A percentile compares a stretch with the other conserved stretches of the same genome.
These are phyloP conservation scores for Solanum tarapatanum DNA, from an alignment of 257 asterid species.

Conservation along the genomic window DNA sequence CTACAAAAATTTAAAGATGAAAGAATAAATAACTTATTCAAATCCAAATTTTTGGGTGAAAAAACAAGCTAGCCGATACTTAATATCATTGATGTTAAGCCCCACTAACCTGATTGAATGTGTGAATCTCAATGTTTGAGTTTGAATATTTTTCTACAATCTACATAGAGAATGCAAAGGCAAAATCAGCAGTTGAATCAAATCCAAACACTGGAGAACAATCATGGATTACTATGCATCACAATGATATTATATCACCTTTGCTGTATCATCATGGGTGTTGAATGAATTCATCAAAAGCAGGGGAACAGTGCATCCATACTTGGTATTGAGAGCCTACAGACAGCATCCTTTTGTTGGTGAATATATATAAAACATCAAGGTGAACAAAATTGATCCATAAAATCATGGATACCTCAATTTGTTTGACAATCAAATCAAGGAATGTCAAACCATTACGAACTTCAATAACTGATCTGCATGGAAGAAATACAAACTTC, in stretches of 20 bases:
- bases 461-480: constrained; percentile 98
- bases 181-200: constrained; percentile 7
- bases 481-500: constrained; percentile 8
- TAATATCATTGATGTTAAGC: not conserved
- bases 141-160: constrained; percentile 75
- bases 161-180: constrained; percentile 25
- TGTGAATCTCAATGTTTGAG: constrained; percentile 73
- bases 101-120: constrained; percentile 77
- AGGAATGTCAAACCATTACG: constrained; percentile 95
- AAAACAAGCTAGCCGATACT: not conserved
- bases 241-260: constrained; percentile 37
- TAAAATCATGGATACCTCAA: constrained; percentile 52
- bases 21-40: not conserved
- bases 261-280: constrained; percentile 90
- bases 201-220: not conserved
- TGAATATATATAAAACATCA: not conserved
- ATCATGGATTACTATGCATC: not conserved
- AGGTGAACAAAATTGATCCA: not conserved
- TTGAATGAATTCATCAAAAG: constrained; percentile 97
- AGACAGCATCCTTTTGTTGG: constrained; percentile 2
- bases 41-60: not conserved
- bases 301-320: constrained; percentile 91
- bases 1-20: constrained; percentile 29
- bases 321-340: constrained; percentile 73
- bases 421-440: constrained; percentile 89